Base-by-base conservation (phyloP, 768 basidiomycete species). In the Phlebiopsis flavidoalba region DNA sequence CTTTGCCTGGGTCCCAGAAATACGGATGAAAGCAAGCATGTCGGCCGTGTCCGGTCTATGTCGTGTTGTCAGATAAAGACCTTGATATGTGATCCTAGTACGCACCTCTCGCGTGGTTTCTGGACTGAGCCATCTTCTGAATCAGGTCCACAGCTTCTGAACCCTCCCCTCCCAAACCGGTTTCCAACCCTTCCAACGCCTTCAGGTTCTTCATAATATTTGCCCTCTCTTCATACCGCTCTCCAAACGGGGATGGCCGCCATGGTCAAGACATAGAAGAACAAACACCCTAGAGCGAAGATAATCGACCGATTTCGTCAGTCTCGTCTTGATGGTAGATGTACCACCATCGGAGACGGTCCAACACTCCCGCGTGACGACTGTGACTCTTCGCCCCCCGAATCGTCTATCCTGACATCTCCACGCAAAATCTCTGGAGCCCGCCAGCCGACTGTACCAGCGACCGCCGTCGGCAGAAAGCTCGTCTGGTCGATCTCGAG, bases 381-480 rank as follows among this genome's bases (percentile, higher is more conserved):
- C 12, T 87, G 87, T 60, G 82, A 77, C 56, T 89, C 87, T 60
- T 86, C 86, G 5, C 76, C 75, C 19, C 83, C 74, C 33, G 79
- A 67, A 53, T 95, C 94, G 67, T 97, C 92, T 61, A 98, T 79
- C 71, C 91, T 92, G 59, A 99, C 96, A 58, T 97, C 93, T 2
- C 96, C 96, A 22, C 91, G 80, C 49, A 99, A 75, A 64, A 98
- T 95, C 75, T 99, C 97, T 0, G 97, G 97, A 0, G 97, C 97
- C 5, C 97, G 85, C 93, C 97, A 99, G 0, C 97, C 97, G 19
- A 95, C 89, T 0, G 95, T 96, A 14, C 97, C 97, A 10, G 92
- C 94, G 21, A 84, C 92, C 15, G 86, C 85, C 0, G 96, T 98
- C 1, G 95, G 96, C 64, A 94, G 76, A 73, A 98, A 98, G 68